Evolutionary conservation across 2,329 filamentous ascomycete genomes (phyloP), one percentile per base, ranked within the genome.

Genomic region (Xylariaceae sp.): DNA sequence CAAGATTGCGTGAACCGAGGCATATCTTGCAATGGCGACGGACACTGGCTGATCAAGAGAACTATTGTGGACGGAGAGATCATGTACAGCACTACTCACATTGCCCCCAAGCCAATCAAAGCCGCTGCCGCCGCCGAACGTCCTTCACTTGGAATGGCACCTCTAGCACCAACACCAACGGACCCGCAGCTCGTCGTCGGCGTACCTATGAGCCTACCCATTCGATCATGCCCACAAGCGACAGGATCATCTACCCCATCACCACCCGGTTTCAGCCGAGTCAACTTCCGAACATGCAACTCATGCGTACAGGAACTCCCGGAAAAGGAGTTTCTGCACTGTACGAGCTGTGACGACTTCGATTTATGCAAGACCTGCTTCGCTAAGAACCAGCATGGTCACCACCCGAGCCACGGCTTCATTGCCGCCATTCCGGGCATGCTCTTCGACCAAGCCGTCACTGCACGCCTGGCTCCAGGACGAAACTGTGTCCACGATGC

Each of bases 11-110:
- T 96, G 42, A 79, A 84, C 44, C 73, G 77, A 39, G 91, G 91
- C 55, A 77, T 87, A 50, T 81, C 87, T 38, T 99, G 95, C 74
- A 80, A 84, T 55, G 85, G 85, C 49, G 80, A 85, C 30, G 80
- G 83, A 55, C 94, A 99, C 72, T 96, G 90, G 91, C 77, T 99
- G 70, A 92, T 97, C 68, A 96, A 95, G 81, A 86, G 94, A 51
- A 83, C 82, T 55, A 82, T 96, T 54, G 78, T 85, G 62, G 80
- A 90, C 51, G 92, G 91, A 44, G 77, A 82, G 56, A 85, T 96
- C 49, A 80, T 89, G 58, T 89, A 83, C 70, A 96, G 91, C 76
- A 89, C 82, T 18, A 96, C 91, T 1, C 89, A 95, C 19, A 77
- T 95, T 51, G 75, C 81, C 35, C 84, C 87, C 48, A 90, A 86